Base-by-base conservation (phyloP, 2,329 filamentous ascomycete species). In the Claviceps arundinis region DNA sequence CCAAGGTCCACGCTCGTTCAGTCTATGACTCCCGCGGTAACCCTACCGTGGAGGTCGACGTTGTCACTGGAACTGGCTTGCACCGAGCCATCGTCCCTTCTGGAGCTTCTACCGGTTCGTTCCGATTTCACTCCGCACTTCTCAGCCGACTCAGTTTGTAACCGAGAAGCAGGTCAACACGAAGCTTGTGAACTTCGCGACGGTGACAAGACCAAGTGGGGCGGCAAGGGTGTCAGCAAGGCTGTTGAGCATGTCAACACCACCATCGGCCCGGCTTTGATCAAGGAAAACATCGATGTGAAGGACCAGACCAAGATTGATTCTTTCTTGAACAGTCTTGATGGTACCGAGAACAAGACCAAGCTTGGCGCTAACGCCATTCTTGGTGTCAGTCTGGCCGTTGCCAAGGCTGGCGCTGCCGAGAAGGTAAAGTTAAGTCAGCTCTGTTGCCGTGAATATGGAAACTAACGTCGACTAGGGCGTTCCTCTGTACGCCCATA, bases 11-110 rank as follows among this genome's bases (percentile, higher is more conserved):
- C 81, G 87, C 87, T 68, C 87, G 93, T 70, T 90, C 85, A 68
- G 89, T 98, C 78, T 98, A 91, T 82, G 93, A 98, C 82, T 97
- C 93, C 72, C 91, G 93, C 70, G 82, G 82, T 70, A 98, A 98
- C 84, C 93, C 93, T 67, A 98, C 93, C 69, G 91, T 96, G 68
- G 91, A 97, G 81, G 91, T 97, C 66, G 91, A 96, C 71, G 82
- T 96, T 64, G 86, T 95, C 75, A 96, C 90, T 64, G 89, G 95
- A 77, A 94, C 87, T 64, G 91, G 91, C 68, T 84, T 97, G 58
- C 90, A 96, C 83, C 89, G 91, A 68, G 90, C 91, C 70, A 96
- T 96, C 70, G 91, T 97, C 58, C 91, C 91, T 65, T 96, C 90
- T 60, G 91, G 91, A 71, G 91, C 91, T 66, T 96, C 91, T 64